phyloP scores from a whole-genome alignment of 192 early-diverging fungal genomes.

The Coemansia sp. region DNA sequence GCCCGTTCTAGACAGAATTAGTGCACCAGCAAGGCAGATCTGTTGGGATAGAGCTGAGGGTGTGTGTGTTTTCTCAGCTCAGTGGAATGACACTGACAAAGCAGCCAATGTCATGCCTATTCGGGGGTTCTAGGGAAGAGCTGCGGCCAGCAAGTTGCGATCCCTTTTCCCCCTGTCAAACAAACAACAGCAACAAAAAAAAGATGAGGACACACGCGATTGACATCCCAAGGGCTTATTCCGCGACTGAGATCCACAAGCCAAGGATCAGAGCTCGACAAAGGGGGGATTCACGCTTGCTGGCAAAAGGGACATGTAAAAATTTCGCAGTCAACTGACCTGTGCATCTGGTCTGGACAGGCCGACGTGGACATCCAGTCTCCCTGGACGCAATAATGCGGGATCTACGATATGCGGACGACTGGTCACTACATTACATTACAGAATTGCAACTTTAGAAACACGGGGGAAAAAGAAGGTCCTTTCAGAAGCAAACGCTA shows the following conservation, averaged over 20 bases:
- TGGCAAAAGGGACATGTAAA: neutral
- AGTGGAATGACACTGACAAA: neutral
- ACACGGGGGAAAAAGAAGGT: neutral
- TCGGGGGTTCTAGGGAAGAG: neutral
- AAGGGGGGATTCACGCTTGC: neutral
- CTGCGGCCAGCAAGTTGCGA: neutral
- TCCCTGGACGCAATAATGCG: slow-evolving; percentile 81
- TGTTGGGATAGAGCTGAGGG: slow-evolving; percentile 1
- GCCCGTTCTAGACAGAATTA: slow-evolving; percentile 12
- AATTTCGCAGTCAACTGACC: slow-evolving; percentile 23
- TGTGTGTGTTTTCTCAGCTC: neutral
- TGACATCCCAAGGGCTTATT: neutral
- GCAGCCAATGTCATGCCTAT: neutral
- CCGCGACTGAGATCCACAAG: neutral
- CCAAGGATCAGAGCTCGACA: neutral
- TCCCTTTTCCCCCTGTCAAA: slow-evolving; percentile 15
- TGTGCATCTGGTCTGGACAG: slow-evolving; percentile 63
- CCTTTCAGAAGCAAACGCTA: neutral
- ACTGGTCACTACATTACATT: slow-evolving; percentile 65
- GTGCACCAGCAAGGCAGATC: neutral
- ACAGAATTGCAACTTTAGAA: neutral
- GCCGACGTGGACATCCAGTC: slow-evolving; percentile 76
- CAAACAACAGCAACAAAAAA: neutral
- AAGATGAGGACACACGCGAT: slow-evolving; percentile 11
- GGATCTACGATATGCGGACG: slow-evolving; percentile 72